Evolutionary conservation across 306 rosid species (phyloP), one percentile per base, ranked within the genome.

Genomic region (Albizia julibrissin): DNA sequence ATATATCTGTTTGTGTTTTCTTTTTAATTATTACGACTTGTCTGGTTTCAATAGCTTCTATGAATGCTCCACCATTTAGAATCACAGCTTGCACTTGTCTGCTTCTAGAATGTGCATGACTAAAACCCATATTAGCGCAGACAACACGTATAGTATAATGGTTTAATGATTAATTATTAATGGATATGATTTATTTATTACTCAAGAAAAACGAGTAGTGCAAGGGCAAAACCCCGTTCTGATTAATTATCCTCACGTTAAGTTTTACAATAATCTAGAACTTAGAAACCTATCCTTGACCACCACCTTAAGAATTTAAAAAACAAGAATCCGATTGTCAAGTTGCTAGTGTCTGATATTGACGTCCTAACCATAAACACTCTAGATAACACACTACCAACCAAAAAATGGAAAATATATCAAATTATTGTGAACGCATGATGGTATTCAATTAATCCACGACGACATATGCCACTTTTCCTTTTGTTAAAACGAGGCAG

Each of bases 281-380:
- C n/a, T n/a, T n/a, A n/a, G n/a, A n/a, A n/a, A 86, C 80, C 69
- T 71, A 61, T 66, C 46, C 62, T 43, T 76, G 61, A 77, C 68
- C 59, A 62, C 24, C 74, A 68, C 61, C 33, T 79, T 37, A 73
- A 58, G 39, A 85, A 73, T 84, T 80, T 64, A 43, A 29, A 72
- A 59, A 56, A 68, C 69, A 68, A 31, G 62, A 44, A 59, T 61
- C 66, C 68, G 16, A 72, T 75, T 58, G 86, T 76, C 84, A 72
- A 69, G 66, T 78, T 82, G 86, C 84, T 62, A 65, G 58, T 78
- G 78, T 61, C 65, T 86, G 92, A 90, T 83, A 24, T 74, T 83
- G 92, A 92, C 92, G 74, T 85, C 76, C 67, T 77, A 85, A 87
- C 91, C 70, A 81, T 29, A 81, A 59, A 73, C 76, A 80, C 59